Base-by-base conservation (phyloP, 108 stramenopile genomes). In the Skeletonema grethae region DNA sequence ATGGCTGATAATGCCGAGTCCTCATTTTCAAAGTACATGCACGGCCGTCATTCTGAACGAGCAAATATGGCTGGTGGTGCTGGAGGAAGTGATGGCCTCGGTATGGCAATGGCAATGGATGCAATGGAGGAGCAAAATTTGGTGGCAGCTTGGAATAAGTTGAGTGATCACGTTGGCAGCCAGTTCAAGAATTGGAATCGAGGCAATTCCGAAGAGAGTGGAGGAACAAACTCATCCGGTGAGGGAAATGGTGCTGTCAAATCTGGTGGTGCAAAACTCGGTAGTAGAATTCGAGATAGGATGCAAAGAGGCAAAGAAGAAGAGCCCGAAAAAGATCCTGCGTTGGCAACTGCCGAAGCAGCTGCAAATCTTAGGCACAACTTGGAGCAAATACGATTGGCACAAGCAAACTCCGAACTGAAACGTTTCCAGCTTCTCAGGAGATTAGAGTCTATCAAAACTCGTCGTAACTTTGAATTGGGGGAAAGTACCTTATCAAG, bases 401-500 rank as follows among this genome's bases (percentile, higher is more conserved):
- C 85, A 13, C 90, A 92, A 65, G 89, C 90, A 25, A 90, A 87
- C 61, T 87, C 94, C 4, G 93, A 94, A 69, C 67, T 94, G 65
- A 94, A 90, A 57, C 84, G 93, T 30, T 94, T 94, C 69, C 93
- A 91, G 61, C 73, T 94, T 12, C 67, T 91, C 67, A 84, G 89
- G 59, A 80, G 90, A 56, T 75, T 94, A 41, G 87, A 90, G 34
- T 84, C 86, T 9, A 81, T 89, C 70, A 94, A 94, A 80, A 89
- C 89, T 45, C 82, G 94, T 5, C 76, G 90, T n/a, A 93, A 91
- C 67, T 93, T 95, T 80, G 94, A 91, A 82, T 69, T 95, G 50
- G 89, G 91, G n/a, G 94, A 95, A 69, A 83, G 78, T 53, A 70
- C 84, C 25, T 62, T 93, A n/a, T 85, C 90, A 5, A 86, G 86